Evolutionary conservation across 176 grass and related monocot genomes (phyloP), one percentile per base, ranked within the genome.

Genomic region (Eleusine indica): DNA sequence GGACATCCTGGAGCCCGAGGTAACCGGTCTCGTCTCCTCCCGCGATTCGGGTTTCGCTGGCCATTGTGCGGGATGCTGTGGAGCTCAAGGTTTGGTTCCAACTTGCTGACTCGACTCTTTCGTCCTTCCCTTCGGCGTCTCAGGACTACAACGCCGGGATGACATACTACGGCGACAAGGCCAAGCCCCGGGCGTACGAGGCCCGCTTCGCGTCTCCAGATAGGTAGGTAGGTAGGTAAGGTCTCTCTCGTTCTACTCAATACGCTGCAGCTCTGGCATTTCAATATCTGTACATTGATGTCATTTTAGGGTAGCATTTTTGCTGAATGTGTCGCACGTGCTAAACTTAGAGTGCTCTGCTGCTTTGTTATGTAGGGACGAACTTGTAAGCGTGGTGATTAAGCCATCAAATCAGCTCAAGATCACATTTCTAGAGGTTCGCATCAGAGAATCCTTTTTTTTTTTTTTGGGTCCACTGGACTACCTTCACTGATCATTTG

Each of bases 1-100:
- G n/a, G 91, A 98, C 85, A 77, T 98, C 80, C 84, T 95, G 85
- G 96, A 98, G 80, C 96, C 93, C 71, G 96, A 98, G 93, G 95
- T 69, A 52, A 73, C 9, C 28, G 6, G 17, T 5, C 7, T 7
- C 61, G 15, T 53, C 11, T 28, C 76, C 40, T 62, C 10, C n/a
- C 0, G 3, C 2, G 12, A 5, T 52, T 72, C 19, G 28, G 76
- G 9, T 57, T 69, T 60, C 4, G 7, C 52, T 25, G 15, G 18
- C 4, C n/a, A 9, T 69, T 19, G 10, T 16, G 15, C 1, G 28
- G 11, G 1, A 0, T 53, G 29, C 65, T 44, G 17, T 14, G 9
- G 57, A 58, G n/a, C 47, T 80, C 51, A 62, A 32, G 18, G 4
- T 47, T 74, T 68, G 17, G 19, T 73, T 79, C 81, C 30, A 17